Evolutionary conservation across 768 basidiomycete species (phyloP), one percentile per base, ranked within the genome.

Genomic region (Tulasnella sp.): DNA sequence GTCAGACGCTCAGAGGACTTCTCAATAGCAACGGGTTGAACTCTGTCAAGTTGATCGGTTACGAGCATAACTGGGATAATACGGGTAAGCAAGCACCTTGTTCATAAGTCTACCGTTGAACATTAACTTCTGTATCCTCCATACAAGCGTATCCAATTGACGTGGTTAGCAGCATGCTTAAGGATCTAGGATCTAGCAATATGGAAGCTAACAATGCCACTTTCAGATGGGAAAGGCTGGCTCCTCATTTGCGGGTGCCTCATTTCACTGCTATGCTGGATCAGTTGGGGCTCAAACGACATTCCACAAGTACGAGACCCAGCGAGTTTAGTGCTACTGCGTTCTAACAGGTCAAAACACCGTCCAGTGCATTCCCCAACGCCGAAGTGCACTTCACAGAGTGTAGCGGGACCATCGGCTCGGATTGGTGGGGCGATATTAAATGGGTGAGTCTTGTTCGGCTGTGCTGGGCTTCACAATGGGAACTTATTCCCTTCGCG

Each of bases 381-480:
- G 92, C 92, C 86, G 90, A 88, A 86, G 86, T 89, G 24, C 88
- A 87, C 84, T 85, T 88, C 80, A 88, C 86, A 82, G 93, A 94
- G 84, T 94, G 93, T 82, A 84, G 89, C 0, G 92, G 93, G 8
- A 90, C 88, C 0, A 84, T 89, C 77, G 91, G 92, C 19, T 88
- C 89, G 12, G 91, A 93, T 83, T 94, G 92, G 93, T 94, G 93
- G 93, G 86, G 85, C 73, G 92, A 94, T 82, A 91, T 94, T 84
- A 94, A 94, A 77, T 77, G 76, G 88, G 92, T 90, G 80, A 7
- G 84, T 58, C 81, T 58, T 75, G 18, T 79, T 73, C 27, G 12
- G 31, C 27, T 14, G 21, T 76, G 27, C 38, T 14, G 27, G 62
- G 19, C 31, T 27, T 19, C 6, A 36, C 16, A 3, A 34, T 68